A percentile compares a stretch with the other conserved stretches of the same genome.
These are phyloP conservation scores for Nissolia schottii DNA, from an alignment of 306 rosid species.

Conservation along the genomic window DNA sequence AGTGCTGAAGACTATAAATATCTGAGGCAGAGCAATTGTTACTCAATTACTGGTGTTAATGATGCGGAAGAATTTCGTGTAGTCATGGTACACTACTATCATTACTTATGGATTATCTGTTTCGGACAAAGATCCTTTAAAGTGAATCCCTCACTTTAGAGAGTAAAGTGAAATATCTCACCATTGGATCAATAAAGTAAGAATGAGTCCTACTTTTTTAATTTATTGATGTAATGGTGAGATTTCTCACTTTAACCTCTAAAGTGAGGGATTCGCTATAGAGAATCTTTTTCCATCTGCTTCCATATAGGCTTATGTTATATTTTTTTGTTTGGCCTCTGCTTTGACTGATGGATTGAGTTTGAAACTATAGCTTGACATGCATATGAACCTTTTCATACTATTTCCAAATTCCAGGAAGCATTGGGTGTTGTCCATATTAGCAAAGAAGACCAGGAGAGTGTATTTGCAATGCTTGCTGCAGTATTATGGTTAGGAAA, in stretches of 20 bases:
- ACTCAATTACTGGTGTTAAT: conserved; percentile 67
- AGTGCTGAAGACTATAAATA: conserved; percentile 73
- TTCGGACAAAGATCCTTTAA: too few relatives aligned
- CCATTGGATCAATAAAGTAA: too few relatives aligned
- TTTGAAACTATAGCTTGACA: conserved; percentile 16
- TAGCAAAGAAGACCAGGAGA: conserved; percentile 77
- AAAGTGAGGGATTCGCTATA: too few relatives aligned
- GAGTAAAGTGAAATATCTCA: too few relatives aligned
- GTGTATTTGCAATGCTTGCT: conserved; percentile 98
- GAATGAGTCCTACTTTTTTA: too few relatives aligned
- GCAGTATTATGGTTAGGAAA: conserved; percentile 99
- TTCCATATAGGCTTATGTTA: conserved; percentile 5
- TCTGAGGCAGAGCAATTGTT: conserved; percentile 82
- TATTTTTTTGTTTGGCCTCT: not conserved
- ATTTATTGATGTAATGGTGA: too few relatives aligned
- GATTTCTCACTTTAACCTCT: too few relatives aligned
- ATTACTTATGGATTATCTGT: conserved; percentile 9
- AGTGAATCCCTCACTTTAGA: too few relatives aligned
- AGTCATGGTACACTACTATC: conserved; percentile 58
- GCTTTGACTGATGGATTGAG: not conserved
- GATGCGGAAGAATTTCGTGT: conserved; percentile 82
- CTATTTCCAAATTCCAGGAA: conserved; percentile 53
- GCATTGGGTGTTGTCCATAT: conserved; percentile 93
- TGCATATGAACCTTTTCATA: conserved; percentile 26
- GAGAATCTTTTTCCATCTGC: too few relatives aligned